Conservation (phyloP, 148 eudicot species). For the Vaccinium vitisidaea region DNA sequence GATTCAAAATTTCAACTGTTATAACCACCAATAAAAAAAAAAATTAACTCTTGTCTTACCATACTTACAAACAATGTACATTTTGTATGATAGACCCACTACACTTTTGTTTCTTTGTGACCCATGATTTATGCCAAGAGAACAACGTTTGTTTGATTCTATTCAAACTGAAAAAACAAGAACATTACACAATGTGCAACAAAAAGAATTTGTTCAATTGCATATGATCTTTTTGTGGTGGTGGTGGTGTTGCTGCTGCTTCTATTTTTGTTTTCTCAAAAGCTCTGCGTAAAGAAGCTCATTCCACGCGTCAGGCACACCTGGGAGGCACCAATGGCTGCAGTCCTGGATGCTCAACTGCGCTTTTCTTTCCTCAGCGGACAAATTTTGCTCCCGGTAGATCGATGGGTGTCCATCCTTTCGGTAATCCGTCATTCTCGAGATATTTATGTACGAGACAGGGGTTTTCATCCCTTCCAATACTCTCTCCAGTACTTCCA, state of each 20-base stretch:
- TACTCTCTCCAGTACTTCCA: conserved; percentile 59
- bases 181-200: too few species aligned
- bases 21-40: too few species aligned
- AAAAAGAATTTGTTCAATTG: too few species aligned
- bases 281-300: conserved; percentile 82
- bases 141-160: too few species aligned
- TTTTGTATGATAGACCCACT: too few species aligned
- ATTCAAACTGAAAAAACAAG: too few species aligned
- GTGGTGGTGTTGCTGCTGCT: conserved; percentile 19
- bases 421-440: conserved; percentile 72
- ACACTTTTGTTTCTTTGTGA: too few species aligned
- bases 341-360: conserved; percentile 79
- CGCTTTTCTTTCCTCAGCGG: conserved; percentile 49
- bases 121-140: too few species aligned
- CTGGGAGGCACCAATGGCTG: conserved; percentile 99
- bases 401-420: conserved; percentile 92
- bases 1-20: too few species aligned
- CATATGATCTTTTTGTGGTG: conserved; percentile 16
- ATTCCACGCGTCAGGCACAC: conserved; percentile 95
- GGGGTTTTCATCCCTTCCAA: conserved; percentile 65
- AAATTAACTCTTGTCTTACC: too few species aligned
- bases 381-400: conserved; percentile 47
- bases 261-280: conserved; percentile 43
- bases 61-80: too few species aligned
- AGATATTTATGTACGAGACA: conserved; percentile 66